These are phyloP conservation scores for Hortiboletus campestris DNA, from an alignment of 768 basidiomycete species.

Conservation along the genomic window DNA sequence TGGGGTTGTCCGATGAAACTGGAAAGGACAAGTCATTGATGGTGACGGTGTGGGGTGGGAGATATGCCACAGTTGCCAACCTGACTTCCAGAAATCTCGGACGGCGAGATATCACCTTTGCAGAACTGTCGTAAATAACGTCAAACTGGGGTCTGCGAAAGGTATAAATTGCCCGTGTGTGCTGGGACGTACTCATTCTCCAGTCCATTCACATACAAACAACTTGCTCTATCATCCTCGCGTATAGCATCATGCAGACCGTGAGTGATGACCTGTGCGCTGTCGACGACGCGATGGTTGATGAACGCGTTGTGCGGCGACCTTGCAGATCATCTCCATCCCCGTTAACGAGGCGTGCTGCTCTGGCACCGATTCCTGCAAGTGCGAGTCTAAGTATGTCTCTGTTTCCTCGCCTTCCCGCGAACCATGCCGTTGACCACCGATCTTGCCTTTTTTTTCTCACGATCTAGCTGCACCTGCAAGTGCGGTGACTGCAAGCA, in stretches of 20 bases:
- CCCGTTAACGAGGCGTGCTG: conserved; percentile 19
- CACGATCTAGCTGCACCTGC: conserved; percentile 7
- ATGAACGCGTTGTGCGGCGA: background rate
- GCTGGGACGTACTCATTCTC: background rate
- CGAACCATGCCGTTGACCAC: background rate
- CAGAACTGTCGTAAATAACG: background rate
- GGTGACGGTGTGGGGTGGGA: background rate
- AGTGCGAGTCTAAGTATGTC: conserved; percentile 8
- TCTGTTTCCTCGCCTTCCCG: background rate
- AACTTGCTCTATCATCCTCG: background rate
- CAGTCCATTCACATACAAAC: background rate
- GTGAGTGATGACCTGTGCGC: conserved; percentile 6
- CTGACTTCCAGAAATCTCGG: background rate
- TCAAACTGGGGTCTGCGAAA: background rate
- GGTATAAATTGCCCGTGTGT: background rate
- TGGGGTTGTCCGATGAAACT: background rate
- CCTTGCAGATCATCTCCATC: background rate
- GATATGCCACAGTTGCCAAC: background rate
- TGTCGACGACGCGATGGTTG: background rate
- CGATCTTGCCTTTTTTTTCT: no score
- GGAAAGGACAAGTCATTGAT: background rate
- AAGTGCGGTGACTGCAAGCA: conserved; percentile 18
- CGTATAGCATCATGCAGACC: conserved; percentile 16
- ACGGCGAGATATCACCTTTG: background rate
- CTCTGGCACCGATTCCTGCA: background rate